phyloP scores from a whole-genome alignment of 768 basidiomycete species.

The Lactarius sp. region DNA sequence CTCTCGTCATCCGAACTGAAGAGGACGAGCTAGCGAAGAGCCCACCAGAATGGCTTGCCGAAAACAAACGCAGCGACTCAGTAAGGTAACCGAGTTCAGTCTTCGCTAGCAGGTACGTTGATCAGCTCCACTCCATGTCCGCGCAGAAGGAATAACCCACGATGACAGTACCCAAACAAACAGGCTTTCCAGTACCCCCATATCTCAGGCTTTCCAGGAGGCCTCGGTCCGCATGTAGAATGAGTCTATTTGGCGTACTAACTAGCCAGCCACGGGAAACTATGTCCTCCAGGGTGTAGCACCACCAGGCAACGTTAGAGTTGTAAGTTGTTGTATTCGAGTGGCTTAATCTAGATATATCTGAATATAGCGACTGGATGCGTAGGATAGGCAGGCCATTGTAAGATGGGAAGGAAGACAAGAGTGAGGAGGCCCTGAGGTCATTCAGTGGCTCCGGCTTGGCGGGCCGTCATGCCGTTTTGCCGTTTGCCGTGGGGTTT shows the following conservation, averaged over 20 bases:
- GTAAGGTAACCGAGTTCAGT: slow-evolving; percentile 63
- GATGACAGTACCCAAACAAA: slow-evolving; percentile 64
- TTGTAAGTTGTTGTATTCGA: slow-evolving; percentile 81
- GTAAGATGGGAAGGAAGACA: slow-evolving; percentile 42
- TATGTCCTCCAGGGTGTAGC: slow-evolving; percentile 53
- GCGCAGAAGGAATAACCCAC: slow-evolving; percentile 46
- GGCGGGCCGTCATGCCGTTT: not conserved
- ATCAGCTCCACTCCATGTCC: slow-evolving; percentile 2
- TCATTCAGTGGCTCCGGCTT: not conserved
- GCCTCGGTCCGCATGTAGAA: too few relatives aligned
- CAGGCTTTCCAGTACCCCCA: slow-evolving; percentile 69
- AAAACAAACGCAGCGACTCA: slow-evolving; percentile 70
- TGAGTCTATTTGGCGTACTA: too few relatives aligned
- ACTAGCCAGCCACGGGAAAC: slow-evolving; percentile 60
- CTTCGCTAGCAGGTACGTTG: slow-evolving; percentile 53
- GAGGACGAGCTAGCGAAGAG: slow-evolving; percentile 70
- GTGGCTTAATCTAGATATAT: slow-evolving; percentile 75
- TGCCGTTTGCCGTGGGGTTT: not conserved
- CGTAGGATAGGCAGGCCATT: slow-evolving; percentile 45
- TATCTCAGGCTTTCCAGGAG: slow-evolving; percentile 58
- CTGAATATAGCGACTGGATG: slow-evolving; percentile 80
- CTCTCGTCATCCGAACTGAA: slow-evolving; percentile 56
- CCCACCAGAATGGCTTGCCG: slow-evolving; percentile 83
- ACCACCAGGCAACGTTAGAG: slow-evolving; percentile 89
- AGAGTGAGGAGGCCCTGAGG: not conserved